phyloP scores from a whole-genome alignment of 371 early-diverging fungal genomes.

The Mortierella sp. region DNA sequence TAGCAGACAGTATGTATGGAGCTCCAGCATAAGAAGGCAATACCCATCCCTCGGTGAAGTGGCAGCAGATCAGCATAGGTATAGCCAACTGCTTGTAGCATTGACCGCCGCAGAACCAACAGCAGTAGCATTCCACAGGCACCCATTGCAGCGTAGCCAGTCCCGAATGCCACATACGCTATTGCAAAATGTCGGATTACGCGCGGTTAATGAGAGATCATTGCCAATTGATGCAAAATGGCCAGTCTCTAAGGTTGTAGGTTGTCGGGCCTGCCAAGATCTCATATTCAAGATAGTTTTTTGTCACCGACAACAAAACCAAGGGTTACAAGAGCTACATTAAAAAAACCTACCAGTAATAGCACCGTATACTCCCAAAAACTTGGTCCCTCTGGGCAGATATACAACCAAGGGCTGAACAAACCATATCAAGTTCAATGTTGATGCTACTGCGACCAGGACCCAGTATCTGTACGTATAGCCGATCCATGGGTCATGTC shows the following conservation, averaged over 20 bases:
- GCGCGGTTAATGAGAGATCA: background rate
- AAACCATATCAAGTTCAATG: conserved; percentile 44
- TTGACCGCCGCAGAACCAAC: conserved; percentile 39
- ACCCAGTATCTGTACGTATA: conserved; percentile 36
- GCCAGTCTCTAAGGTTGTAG: background rate
- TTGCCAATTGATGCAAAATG: background rate
- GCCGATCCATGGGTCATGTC: conserved; percentile 42
- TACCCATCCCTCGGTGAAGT: conserved; percentile 42
- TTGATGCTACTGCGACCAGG: conserved; percentile 15
- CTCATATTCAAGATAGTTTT: background rate
- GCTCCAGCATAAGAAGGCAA: conserved; percentile 34
- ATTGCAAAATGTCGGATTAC: background rate
- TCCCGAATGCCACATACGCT: conserved; percentile 38
- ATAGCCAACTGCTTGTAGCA: conserved; percentile 46
- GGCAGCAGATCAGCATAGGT: conserved; percentile 49
- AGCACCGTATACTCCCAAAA: conserved; percentile 23
- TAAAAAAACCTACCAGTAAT: conserved; percentile 20
- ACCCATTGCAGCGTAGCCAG: conserved; percentile 50
- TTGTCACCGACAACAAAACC: background rate
- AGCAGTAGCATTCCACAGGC: conserved; percentile 36
- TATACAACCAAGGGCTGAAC: conserved; percentile 17
- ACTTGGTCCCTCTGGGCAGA: conserved; percentile 10
- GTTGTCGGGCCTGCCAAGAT: conserved; percentile 1
- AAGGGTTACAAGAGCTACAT: background rate
- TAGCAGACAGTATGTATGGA: conserved; percentile 37